Percentiles rank a stretch among this genome's conserved stretches.
These are phyloP conservation scores for Boletus rubescentipes DNA, from an alignment of 768 basidiomycete genomes.

Conservation along the genomic window DNA sequence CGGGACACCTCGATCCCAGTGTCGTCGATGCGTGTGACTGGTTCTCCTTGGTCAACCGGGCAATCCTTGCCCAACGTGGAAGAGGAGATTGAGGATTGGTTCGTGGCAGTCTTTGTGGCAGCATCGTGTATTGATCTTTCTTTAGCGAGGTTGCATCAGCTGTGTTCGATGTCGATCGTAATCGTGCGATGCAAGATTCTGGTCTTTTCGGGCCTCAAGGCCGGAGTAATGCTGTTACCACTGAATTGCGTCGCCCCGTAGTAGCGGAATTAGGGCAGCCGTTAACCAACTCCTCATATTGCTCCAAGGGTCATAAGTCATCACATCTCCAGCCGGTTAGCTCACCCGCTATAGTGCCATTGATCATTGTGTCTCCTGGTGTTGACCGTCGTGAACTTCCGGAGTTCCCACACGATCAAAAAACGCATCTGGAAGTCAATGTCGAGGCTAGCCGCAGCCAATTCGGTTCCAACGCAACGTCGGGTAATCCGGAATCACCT, in stretches of 20 bases:
- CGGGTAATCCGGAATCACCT: background rate
- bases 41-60: background rate
- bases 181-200: background rate
- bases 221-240: background rate
- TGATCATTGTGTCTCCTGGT: conserved; percentile 2
- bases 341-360: background rate
- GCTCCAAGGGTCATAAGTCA: background rate
- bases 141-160: conserved; percentile 2
- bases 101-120: background rate
- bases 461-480: background rate
- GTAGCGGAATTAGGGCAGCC: background rate
- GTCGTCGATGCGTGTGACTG: background rate
- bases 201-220: background rate
- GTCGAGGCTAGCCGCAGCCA: background rate
- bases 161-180: background rate
- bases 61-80: background rate
- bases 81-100: conserved; percentile 7
- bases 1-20: background rate
- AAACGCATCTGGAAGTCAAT: background rate
- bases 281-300: background rate
- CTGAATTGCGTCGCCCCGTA: background rate
- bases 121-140: background rate
- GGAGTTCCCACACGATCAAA: background rate
- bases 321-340: background rate
- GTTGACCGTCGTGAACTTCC: background rate